phyloP scores from a whole-genome alignment of 306 rosid species.

The Rosa multiflora region DNA sequence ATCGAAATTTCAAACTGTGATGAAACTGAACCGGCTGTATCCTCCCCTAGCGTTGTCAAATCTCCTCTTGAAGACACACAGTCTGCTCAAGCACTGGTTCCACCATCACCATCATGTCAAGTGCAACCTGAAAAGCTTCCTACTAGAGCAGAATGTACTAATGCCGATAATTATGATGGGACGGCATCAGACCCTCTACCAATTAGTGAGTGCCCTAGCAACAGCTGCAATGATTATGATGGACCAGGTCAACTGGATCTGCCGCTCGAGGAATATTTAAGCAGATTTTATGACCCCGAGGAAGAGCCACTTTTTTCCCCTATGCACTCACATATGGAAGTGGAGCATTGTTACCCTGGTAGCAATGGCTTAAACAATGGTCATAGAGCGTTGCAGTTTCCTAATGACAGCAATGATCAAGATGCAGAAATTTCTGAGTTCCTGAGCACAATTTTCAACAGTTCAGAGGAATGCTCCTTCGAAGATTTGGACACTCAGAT shows the following conservation, averaged over 20 bases:
- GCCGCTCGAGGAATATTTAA: slow-evolving; percentile 21
- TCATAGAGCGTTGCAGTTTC: slow-evolving; percentile 33
- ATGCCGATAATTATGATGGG: slow-evolving; percentile 41
- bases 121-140: slow-evolving; percentile 39
- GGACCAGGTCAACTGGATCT: slow-evolving; percentile 29
- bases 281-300: slow-evolving; percentile 30
- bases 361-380: slow-evolving; percentile 32
- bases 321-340: slow-evolving; percentile 41
- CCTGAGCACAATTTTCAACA: slow-evolving; percentile 34
- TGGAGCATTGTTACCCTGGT: slow-evolving; percentile 34
- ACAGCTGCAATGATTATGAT: slow-evolving; percentile 34
- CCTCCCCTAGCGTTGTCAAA: slow-evolving; percentile 42
- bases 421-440: slow-evolving; percentile 37
- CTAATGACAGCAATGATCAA: slow-evolving; percentile 46
- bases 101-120: slow-evolving; percentile 44
- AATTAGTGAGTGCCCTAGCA: slow-evolving; percentile 33
- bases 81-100: slow-evolving; percentile 40
- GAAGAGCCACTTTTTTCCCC: slow-evolving; percentile 53
- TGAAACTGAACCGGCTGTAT: slow-evolving; percentile 50
- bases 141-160: slow-evolving; percentile 6
- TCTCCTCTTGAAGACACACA: slow-evolving; percentile 55
- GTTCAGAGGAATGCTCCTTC: slow-evolving; percentile 35
- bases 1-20: slow-evolving; percentile 48
- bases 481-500: slow-evolving; percentile 30
- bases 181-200: slow-evolving; percentile 42